Evolutionary conservation across 2,329 filamentous ascomycete species (phyloP).

Genomic region (Ophiostoma pallidulum): DNA sequence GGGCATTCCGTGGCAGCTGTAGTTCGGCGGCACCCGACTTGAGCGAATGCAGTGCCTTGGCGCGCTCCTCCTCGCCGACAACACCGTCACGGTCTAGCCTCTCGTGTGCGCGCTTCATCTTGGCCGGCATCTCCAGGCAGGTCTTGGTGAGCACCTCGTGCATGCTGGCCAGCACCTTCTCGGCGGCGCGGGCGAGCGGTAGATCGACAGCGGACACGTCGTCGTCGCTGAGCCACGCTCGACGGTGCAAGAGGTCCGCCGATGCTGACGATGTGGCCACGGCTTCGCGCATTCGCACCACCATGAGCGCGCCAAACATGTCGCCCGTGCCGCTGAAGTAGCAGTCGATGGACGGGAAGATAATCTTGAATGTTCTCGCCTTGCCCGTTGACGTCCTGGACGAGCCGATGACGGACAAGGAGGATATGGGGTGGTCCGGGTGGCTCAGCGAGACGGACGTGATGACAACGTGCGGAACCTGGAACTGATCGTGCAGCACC

Average conservation of each 20-base stretch:
- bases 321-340: conserved; percentile 96
- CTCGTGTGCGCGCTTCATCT: conserved; percentile 35
- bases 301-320: conserved; percentile 92
- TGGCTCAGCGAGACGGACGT: conserved; percentile 70
- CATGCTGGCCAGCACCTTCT: conserved; percentile 89
- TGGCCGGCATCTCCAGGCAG: conserved; percentile 49
- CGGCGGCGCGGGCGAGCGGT: conserved; percentile 72
- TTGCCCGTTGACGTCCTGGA: conserved; percentile 53
- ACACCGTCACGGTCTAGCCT: conserved; percentile 11
- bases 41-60: conserved; percentile 55
- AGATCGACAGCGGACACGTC: conserved; percentile 58
- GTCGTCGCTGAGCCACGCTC: conserved; percentile 71
- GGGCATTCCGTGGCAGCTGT: conserved; percentile 66
- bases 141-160: conserved; percentile 69
- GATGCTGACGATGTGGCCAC: conserved; percentile 42
- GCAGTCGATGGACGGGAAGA: conserved; percentile 78
- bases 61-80: conserved; percentile 30
- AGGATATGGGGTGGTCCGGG: conserved; percentile 37
- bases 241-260: conserved; percentile 28
- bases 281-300: conserved; percentile 80
- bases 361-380: conserved; percentile 79
- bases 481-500: conserved; percentile 64
- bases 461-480: conserved; percentile 81
- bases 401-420: conserved; percentile 67
- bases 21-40: conserved; percentile 83